Conservation (phyloP, 768 basidiomycete genomes). For the Rhodotorula sphaerocarpa region DNA sequence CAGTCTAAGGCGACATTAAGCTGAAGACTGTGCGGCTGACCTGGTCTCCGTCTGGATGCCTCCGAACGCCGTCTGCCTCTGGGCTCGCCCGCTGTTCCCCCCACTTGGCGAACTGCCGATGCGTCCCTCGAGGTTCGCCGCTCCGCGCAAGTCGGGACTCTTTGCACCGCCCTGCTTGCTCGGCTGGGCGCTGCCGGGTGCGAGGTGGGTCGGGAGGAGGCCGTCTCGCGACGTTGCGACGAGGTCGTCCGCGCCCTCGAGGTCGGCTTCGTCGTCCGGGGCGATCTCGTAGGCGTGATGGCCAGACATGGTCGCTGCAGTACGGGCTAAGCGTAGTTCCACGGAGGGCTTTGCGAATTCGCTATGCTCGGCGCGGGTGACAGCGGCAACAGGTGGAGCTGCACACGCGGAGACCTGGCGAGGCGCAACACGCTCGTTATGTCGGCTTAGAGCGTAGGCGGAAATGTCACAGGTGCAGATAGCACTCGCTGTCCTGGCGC, state of each 20-base stretch:
- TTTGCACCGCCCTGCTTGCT: conserved; percentile 26
- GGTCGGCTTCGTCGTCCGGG: conserved; percentile 4
- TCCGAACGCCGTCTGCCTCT: conserved; percentile 49
- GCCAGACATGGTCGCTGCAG: not conserved
- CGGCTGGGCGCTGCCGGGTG: not conserved
- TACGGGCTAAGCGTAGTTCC: not conserved
- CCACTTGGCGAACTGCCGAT: conserved; percentile 7
- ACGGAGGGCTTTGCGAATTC: too few relatives aligned
- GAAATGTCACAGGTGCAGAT: too few relatives aligned
- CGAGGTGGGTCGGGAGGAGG: conserved; percentile 18
- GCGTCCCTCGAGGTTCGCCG: conserved; percentile 12
- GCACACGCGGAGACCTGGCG: too few relatives aligned
- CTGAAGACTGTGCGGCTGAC: too few relatives aligned
- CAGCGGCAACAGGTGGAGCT: not conserved
- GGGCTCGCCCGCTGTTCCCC: not conserved
- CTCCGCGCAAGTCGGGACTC: not conserved
- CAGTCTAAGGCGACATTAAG: too few relatives aligned
- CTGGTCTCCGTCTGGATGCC: conserved; percentile 82
- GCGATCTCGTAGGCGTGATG: conserved; percentile 28
- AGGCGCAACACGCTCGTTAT: not conserved
- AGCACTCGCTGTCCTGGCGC: too few relatives aligned
- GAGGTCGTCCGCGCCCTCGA: conserved; percentile 18
- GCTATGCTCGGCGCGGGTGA: too few relatives aligned
- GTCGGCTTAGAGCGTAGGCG: not conserved
- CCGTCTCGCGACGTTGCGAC: conserved; percentile 6